Evolutionary conservation across 169 alveolate genomes (phyloP).

Genomic region (Blepharisma undulans): DNA sequence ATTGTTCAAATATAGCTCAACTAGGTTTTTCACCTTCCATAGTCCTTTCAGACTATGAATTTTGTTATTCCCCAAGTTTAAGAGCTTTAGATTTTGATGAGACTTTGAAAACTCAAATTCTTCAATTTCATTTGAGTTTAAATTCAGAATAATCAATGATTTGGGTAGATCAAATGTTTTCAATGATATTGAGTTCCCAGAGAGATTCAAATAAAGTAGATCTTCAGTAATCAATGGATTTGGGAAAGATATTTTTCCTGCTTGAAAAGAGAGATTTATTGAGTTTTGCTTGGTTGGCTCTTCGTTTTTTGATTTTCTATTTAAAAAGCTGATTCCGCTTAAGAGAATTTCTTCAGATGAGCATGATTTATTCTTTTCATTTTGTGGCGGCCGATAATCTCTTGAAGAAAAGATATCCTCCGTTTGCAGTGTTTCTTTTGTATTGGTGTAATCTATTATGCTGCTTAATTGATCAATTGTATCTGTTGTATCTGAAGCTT

Average conservation of each 20-base stretch:
- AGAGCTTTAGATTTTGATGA: not conserved
- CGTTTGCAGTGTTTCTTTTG: not conserved
- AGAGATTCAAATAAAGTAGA: not conserved
- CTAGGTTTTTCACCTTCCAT: not conserved
- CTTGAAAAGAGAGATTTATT: not conserved
- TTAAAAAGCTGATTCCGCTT: not conserved
- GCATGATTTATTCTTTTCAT: not conserved
- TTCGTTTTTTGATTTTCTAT: not conserved
- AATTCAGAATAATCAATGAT: not conserved
- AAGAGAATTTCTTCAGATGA: not conserved
- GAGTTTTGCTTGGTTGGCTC: not conserved
- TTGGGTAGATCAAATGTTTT: not conserved
- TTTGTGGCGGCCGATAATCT: not conserved
- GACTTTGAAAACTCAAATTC: not conserved
- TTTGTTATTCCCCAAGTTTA: conserved; percentile 1
- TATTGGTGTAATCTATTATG: not conserved
- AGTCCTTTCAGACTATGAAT: not conserved
- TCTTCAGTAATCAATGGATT: not conserved
- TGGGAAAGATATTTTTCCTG: not conserved
- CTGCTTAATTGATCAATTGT: not conserved
- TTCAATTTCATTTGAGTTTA: not conserved
- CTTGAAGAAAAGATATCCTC: not conserved
- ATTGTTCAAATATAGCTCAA: not conserved
- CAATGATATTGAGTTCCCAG: not conserved
- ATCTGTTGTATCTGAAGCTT: not conserved